Conservation (phyloP, 2,329 filamentous ascomycete species). For the Diaporthe vaccinii region DNA sequence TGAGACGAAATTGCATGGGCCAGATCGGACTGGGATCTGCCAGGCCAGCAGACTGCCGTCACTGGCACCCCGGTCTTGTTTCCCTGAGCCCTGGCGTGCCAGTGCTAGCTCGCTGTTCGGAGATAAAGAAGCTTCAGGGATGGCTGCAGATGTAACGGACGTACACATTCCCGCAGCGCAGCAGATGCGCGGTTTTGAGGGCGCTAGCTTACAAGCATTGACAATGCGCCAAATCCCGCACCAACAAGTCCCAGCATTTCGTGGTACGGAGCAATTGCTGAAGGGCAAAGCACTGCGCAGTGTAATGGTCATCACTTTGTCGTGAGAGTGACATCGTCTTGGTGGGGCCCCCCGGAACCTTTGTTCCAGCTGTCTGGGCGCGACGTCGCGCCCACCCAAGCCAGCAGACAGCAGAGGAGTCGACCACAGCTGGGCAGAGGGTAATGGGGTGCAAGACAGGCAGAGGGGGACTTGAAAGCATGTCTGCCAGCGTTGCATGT, state of each 20-base stretch:
- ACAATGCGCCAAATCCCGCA: not conserved
- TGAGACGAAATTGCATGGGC: not conserved
- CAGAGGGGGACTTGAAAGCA: not conserved
- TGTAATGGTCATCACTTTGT: conserved; percentile 13
- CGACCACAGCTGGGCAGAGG: not conserved
- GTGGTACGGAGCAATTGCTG: not conserved
- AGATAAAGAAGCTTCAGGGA: not conserved
- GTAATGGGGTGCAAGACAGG: not conserved
- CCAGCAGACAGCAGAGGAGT: not conserved
- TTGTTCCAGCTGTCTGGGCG: not conserved
- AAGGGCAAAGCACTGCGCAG: not conserved
- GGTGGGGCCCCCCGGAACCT: not conserved
- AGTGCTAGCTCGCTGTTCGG: not conserved
- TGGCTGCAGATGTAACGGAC: not conserved
- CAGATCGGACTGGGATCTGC: not conserved
- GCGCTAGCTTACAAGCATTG: conserved; percentile 4
- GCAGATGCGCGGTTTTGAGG: not conserved
- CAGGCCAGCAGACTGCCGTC: not conserved
- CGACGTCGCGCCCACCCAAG: not conserved
- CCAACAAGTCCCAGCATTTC: not conserved
- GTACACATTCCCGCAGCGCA: not conserved
- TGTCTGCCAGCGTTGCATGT: not conserved
- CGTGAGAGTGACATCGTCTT: conserved; percentile 13
- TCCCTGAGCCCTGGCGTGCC: not conserved
- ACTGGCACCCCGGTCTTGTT: not conserved